Evolutionary conservation across 2,329 filamentous ascomycete species (phyloP).

Genomic region (Diaporthe batatas): DNA sequence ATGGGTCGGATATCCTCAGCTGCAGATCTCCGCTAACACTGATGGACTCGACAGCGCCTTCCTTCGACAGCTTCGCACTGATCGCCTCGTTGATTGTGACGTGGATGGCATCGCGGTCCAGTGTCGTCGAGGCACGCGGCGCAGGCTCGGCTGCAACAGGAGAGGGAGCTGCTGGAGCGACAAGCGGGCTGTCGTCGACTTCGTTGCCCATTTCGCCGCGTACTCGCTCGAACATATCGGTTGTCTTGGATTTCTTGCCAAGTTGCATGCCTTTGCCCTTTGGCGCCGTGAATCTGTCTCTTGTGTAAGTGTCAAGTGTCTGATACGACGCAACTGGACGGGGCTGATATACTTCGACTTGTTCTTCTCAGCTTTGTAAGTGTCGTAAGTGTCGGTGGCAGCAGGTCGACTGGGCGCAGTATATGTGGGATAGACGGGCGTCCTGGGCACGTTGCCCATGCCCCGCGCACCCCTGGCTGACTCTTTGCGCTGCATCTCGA

Average conservation of each 20-base stretch:
- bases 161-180: slow-evolving; percentile 65
- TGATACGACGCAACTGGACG: background rate
- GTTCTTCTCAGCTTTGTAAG: slow-evolving; percentile 98
- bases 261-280: slow-evolving; percentile 99
- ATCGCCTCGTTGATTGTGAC: slow-evolving; percentile 92
- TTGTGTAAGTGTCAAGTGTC: slow-evolving; percentile 49
- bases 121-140: slow-evolving; percentile 73
- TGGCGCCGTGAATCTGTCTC: slow-evolving; percentile 68
- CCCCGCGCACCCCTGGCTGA: slow-evolving; percentile 81
- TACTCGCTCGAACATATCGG: slow-evolving; percentile 96
- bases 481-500: slow-evolving; percentile 99
- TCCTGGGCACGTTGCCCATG: slow-evolving; percentile 68
- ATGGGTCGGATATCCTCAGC: slow-evolving; percentile 88
- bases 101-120: slow-evolving; percentile 88
- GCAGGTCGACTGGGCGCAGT: slow-evolving; percentile 82
- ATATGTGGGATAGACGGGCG: slow-evolving; percentile 90
- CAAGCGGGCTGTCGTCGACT: slow-evolving; percentile 81
- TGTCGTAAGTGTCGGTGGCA: slow-evolving; percentile 87
- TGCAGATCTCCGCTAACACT: slow-evolving; percentile 93
- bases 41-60: slow-evolving; percentile 88
- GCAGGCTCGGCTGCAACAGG: slow-evolving; percentile 65
- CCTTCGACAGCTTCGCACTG: slow-evolving; percentile 87
- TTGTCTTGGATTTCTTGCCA: slow-evolving; percentile 98
- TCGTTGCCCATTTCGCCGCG: slow-evolving; percentile 91
- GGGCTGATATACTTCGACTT: slow-evolving; percentile 78